Base-by-base conservation (phyloP, 2,329 filamentous ascomycete species). In the Penicillium rolfsii region DNA sequence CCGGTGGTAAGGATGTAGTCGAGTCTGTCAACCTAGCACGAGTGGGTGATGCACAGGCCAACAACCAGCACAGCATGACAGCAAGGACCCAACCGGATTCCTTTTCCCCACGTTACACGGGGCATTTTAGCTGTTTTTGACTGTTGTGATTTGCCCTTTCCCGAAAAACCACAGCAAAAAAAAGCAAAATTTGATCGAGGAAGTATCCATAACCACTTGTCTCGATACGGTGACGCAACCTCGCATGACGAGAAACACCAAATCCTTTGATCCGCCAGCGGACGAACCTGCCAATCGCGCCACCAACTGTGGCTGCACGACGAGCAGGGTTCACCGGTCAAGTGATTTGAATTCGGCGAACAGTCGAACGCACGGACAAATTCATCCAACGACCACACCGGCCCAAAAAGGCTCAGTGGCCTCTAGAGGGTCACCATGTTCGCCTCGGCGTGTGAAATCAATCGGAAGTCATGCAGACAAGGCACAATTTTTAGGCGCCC, bases 401-500 rank as follows among this genome's bases (percentile, higher is more conserved):
- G 28, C 19, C 40, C n/a, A 16, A 43, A 36, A 36, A 36, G 40
- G 14, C 24, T 40, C 22, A 24, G 45, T 36, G 28, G 9, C 6
- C 36, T 28, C 26, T 8, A 12, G 22, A 19, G 11, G 28, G 33
- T 45, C 12, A 1, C 19, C 41, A 11, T 55, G 26, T 36, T 19
- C 28, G 8, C n/a, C 28, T 26, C 35, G 43, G 33, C 26, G 28
- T 62, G 52, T 61, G 56, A 55, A 50, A 59, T 36, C 16, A 36
- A 58, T 54, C 52, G 7, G 40, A 38, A 60, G 45, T 26, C n/a
- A 19, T 58, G 61, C 63, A 61, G 62, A 53, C 54, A 28, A 60
- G 50, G 57, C 57, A 61, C 56, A 40, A 52, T 43, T 52, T 55
- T 67, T 65, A 68, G 65, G 67, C 67, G 65, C 67, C 61, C 52